Percentiles rank a stretch among this genome's conserved stretches.
Evolutionary conservation across 495 filamentous ascomycete genomes (phyloP).

Genomic region (Neurospora sp.): DNA sequence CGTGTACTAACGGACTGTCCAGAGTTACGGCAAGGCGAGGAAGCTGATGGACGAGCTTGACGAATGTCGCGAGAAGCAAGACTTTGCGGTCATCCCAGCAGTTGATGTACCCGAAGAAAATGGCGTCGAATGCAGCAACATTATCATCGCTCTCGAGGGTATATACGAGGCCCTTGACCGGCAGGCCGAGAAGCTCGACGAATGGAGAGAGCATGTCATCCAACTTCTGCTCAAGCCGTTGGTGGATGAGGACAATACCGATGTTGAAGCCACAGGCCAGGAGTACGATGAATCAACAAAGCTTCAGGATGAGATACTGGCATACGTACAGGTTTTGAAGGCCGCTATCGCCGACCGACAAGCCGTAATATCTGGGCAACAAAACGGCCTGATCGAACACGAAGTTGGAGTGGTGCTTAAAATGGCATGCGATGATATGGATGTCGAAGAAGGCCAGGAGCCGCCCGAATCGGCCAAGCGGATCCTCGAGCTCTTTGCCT

Average conservation of each 20-base stretch:
- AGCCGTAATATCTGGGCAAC: slow-evolving; percentile 61
- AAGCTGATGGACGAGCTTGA: slow-evolving; percentile 38
- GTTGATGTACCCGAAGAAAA: slow-evolving; percentile 3
- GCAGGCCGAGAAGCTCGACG: slow-evolving; percentile 57
- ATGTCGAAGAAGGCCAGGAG: slow-evolving; percentile 38
- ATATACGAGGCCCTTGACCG: slow-evolving; percentile 50
- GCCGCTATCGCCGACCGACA: slow-evolving; percentile 70
- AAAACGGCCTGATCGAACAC: slow-evolving; percentile 68
- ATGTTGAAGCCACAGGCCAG: slow-evolving; percentile 61
- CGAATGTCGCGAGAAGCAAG: slow-evolving; percentile 34
- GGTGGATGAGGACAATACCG: slow-evolving; percentile 66
- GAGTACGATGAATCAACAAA: slow-evolving; percentile 84
- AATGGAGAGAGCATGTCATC: slow-evolving; percentile 64
- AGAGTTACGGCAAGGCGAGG: slow-evolving; percentile 23
- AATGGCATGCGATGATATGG: slow-evolving; percentile 39
- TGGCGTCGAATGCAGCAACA: slow-evolving; percentile 26
- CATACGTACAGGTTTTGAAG: slow-evolving; percentile 68
- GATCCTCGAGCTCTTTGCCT: slow-evolving; percentile 49
- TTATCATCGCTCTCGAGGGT: slow-evolving; percentile 20
- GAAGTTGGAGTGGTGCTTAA: slow-evolving; percentile 52
- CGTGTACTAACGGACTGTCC: slow-evolving; percentile 3
- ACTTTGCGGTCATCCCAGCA: slow-evolving; percentile 55
- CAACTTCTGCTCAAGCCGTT: slow-evolving; percentile 61
- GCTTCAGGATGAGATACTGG: slow-evolving; percentile 72
- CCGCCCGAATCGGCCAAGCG: slow-evolving; percentile 47